Percentiles rank a stretch among this genome's conserved stretches.
Conservation (phyloP, 768 basidiomycete genomes). For the Naganishia vaughanmartiniae region DNA sequence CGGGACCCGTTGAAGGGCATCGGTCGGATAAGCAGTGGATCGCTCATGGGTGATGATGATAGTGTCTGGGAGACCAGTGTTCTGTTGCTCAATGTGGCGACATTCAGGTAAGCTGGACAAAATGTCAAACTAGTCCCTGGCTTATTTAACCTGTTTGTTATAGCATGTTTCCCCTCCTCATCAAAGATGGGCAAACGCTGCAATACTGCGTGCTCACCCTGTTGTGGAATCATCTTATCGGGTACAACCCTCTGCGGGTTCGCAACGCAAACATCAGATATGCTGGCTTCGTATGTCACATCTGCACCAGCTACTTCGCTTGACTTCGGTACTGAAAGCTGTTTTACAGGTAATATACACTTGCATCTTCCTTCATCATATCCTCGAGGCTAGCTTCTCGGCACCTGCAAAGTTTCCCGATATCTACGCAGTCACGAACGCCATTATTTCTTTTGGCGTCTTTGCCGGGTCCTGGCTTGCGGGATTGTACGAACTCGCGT, state of each 20-base stretch:
- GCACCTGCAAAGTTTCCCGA: constrained; percentile 80
- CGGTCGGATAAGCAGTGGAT: constrained; percentile 29
- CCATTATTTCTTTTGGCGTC: constrained; percentile 73
- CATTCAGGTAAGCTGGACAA: constrained; percentile 68
- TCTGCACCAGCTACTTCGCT: constrained; percentile 55
- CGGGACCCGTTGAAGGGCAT: constrained; percentile 39
- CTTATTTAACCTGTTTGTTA: background rate
- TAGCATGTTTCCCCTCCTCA: constrained; percentile 90
- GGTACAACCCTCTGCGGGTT: constrained; percentile 51
- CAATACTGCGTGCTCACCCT: constrained; percentile 69
- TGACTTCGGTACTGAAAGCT: background rate
- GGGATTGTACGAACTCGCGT: constrained; percentile 13
- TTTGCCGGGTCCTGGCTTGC: constrained; percentile 74
- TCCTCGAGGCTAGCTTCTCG: constrained; percentile 61
- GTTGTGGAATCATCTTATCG: constrained; percentile 80
- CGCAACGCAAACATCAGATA: constrained; percentile 12
- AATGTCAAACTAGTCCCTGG: background rate
- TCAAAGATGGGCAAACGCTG: constrained; percentile 70
- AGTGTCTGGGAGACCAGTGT: constrained; percentile 68
- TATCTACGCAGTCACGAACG: constrained; percentile 78
- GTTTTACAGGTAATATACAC: constrained; percentile 59
- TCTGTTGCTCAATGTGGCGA: constrained; percentile 75
- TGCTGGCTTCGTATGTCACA: constrained; percentile 31
- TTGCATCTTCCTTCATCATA: constrained; percentile 61
- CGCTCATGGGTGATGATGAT: constrained; percentile 51